phyloP scores from a whole-genome alignment of 164 flowering plant species.

The Amborella trichopoda region DNA sequence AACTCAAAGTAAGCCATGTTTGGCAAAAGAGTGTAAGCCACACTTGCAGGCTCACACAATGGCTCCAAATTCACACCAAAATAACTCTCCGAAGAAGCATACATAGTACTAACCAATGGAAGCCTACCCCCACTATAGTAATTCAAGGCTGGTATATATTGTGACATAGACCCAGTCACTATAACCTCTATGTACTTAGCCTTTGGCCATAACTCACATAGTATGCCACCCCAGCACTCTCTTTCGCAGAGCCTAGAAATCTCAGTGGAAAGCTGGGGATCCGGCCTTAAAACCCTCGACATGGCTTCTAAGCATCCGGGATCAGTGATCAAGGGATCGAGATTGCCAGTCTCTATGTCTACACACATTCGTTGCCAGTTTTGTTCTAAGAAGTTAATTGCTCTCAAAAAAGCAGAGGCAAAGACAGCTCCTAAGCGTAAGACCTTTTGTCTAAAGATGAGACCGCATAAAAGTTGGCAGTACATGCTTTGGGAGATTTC shows the following conservation, averaged over 20 bases:
- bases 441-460: conserved; percentile 48
- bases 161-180: conserved; percentile 85
- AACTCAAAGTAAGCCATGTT: conserved; percentile 81
- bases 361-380: conserved; percentile 39
- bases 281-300: conserved; percentile 24
- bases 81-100: conserved; percentile 78
- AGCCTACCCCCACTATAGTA: conserved; percentile 48
- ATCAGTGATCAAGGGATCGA: conserved; percentile 30
- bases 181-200: conserved; percentile 84
- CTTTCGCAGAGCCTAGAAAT: conserved; percentile 38
- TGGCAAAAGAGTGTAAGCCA: conserved; percentile 64
- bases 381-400: conserved; percentile 54
- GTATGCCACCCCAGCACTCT: conserved; percentile 63
- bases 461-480: conserved; percentile 65
- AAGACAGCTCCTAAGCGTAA: conserved; percentile 79
- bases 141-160: conserved; percentile 63
- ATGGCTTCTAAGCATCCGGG: conserved; percentile 31
- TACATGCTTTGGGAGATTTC: conserved; percentile 83
- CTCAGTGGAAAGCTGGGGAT: conserved; percentile 43
- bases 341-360: conserved; percentile 44
- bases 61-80: conserved; percentile 82
- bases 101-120: conserved; percentile 66
- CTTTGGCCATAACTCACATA: conserved; percentile 61
- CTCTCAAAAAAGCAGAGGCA: conserved; percentile 71
- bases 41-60: conserved; percentile 46